Evolutionary conservation across 495 filamentous ascomycete genomes (phyloP), one percentile per base, ranked within the genome.

Genomic region (Beverwykella pulmonaria): DNA sequence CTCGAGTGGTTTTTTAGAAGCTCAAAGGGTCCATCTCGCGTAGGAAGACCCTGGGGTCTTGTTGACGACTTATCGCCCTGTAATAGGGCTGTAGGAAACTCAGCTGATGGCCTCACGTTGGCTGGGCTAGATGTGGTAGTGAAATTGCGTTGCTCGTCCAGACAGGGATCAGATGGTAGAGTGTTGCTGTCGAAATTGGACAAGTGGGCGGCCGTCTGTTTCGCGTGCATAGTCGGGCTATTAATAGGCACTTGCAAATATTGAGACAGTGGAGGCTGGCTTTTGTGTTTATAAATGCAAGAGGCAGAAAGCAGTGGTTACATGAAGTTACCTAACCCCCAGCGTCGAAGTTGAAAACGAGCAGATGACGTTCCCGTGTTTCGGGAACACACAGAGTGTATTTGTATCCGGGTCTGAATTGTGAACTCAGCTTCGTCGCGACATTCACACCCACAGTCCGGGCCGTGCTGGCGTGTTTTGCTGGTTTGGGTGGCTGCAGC

Each of bases 361-460:
- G 17, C 22, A 44, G 34, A 14, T 1, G 6, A 25, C 25, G 36
- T 44, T 36, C 22, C 57, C 54, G 5, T 19, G 1, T 26, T 20
- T 41, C 59, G 60, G 54, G 36, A 60, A 44, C 49, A 61, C 4
- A 56, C 27, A 49, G 36, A 56, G 49, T 34, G 14, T 60, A 65
- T 65, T 27, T 65, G 55, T 64, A 59, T 52, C 23, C 26, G 25
- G 34, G 53, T 26, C 36, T 59, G 59, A 34, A 61, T 64, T 53
- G 66, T 55, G 66, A 69, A 54, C 67, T 69, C 67, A 69, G 66
- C 66, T 59, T 59, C 44, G 15, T n/a, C 44, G 15, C 32, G 36
- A 25, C 14, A 14, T n/a, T 10, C 23, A 29, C 8, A n/a, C 12
- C 41, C 27, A n/a, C n/a, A n/a, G n/a, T 34, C 54, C 41, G 53